A percentile compares a stretch with the other conserved stretches of the same genome.
phyloP scores from a whole-genome alignment of 768 basidiomycete species.

The Multifurca ochricompacta region DNA sequence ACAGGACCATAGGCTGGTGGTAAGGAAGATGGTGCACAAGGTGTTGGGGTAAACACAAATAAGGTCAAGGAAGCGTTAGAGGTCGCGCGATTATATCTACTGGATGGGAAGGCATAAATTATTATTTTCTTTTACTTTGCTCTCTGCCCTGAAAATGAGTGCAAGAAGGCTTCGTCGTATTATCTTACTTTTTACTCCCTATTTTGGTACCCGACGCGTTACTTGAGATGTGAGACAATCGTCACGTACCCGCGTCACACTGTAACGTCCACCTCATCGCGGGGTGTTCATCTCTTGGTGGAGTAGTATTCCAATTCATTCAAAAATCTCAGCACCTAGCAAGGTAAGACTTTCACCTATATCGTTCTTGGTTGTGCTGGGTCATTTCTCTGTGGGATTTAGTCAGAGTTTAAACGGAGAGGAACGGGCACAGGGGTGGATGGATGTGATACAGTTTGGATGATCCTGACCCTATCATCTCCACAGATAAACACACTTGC shows the following conservation, averaged over 20 bases:
- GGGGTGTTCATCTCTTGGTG: not conserved
- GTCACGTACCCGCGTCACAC: slow-evolving; percentile 6
- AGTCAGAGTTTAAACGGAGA: not conserved
- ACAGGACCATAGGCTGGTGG: slow-evolving; percentile 67
- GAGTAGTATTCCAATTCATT: not conserved
- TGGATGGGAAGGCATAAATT: slow-evolving; percentile 13
- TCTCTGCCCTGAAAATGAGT: too few relatives aligned
- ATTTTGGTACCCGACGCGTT: not conserved
- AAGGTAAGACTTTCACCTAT: slow-evolving; percentile 6
- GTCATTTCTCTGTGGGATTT: not conserved
- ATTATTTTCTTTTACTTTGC: not conserved
- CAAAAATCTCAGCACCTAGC: slow-evolving; percentile 8
- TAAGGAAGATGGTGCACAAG: slow-evolving; percentile 87
- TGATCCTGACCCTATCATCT: slow-evolving; percentile 11
- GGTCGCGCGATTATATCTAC: slow-evolving; percentile 35
- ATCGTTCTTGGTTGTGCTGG: not conserved
- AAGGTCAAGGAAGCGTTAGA: slow-evolving; percentile 62
- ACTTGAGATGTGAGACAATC: slow-evolving; percentile 3
- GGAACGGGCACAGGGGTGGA: slow-evolving; percentile 12
- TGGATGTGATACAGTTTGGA: slow-evolving; percentile 11
- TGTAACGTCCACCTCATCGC: not conserved
- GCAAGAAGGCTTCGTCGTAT: too few relatives aligned
- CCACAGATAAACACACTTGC: not conserved
- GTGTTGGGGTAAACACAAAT: slow-evolving; percentile 62
- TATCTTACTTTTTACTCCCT: not conserved